A percentile compares a stretch with the other conserved stretches of the same genome.
These are phyloP conservation scores for Aegilops longissima DNA, from an alignment of 176 grass and related monocot species.

Conservation along the genomic window DNA sequence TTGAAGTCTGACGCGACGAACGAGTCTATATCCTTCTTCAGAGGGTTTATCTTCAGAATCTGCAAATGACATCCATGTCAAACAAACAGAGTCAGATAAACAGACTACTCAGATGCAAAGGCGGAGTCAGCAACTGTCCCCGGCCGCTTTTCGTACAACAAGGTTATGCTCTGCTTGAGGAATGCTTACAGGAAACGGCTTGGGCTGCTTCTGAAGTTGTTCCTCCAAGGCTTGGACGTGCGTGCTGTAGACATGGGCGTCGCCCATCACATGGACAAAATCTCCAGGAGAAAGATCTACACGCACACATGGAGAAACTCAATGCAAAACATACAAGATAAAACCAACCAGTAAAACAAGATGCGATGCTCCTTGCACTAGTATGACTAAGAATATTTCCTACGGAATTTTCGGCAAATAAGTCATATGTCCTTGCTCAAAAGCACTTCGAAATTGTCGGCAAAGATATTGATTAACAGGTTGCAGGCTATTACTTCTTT, in stretches of 20 bases:
- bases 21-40: constrained; percentile 86
- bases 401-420: neutral
- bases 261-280: constrained; percentile 86
- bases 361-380: neutral
- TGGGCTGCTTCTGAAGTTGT: constrained; percentile 82
- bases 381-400: neutral
- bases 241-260: constrained; percentile 87
- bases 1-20: constrained; percentile 77
- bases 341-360: neutral
- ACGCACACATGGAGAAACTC: neutral
- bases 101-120: neutral
- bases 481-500: no score
- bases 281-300: constrained; percentile 78
- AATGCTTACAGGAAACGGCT: constrained; percentile 80
- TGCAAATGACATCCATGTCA: constrained; percentile 23
- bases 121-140: neutral
- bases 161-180: neutral
- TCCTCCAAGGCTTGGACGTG: constrained; percentile 86
- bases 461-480: neutral
- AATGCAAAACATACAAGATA: neutral
- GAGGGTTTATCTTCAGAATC: constrained; percentile 75
- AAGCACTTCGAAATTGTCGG: no score
- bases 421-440: no score
- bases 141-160: no score
- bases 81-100: neutral